Evolutionary conservation across 2,329 filamentous ascomycete species (phyloP).

Genomic region (Claviceps arundinis): DNA sequence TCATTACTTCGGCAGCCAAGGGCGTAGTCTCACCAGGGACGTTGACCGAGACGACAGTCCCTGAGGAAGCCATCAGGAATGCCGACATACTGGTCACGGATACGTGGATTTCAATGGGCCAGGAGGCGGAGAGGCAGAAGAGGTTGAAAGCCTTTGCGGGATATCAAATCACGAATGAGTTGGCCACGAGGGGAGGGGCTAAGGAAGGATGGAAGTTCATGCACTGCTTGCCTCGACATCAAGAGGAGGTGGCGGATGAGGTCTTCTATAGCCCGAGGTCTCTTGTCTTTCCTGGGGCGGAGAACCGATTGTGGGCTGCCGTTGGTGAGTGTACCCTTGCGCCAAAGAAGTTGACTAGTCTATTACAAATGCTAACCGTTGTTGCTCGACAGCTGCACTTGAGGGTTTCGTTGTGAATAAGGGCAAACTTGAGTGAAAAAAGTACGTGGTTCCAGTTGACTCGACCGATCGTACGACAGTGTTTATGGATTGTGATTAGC

Average conservation of each 20-base stretch:
- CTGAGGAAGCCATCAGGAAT: slow-evolving; percentile 72
- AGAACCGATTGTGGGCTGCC: slow-evolving; percentile 88
- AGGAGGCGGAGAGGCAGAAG: slow-evolving; percentile 72
- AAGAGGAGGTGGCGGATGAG: slow-evolving; percentile 85
- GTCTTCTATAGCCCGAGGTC: slow-evolving; percentile 83
- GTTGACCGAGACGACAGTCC: slow-evolving; percentile 62
- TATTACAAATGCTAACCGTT: not conserved
- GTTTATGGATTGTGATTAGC: slow-evolving; percentile 29
- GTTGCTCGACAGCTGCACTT: slow-evolving; percentile 43
- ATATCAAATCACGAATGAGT: slow-evolving; percentile 79
- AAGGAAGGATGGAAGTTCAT: slow-evolving; percentile 93
- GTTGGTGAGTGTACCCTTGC: slow-evolving; percentile 41
- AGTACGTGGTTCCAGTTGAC: too few species aligned
- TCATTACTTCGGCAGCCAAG: slow-evolving; percentile 53
- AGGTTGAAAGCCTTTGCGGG: slow-evolving; percentile 69
- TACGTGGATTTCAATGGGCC: slow-evolving; percentile 97
- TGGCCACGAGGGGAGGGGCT: slow-evolving; percentile 73
- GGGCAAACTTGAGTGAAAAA: slow-evolving; percentile 47
- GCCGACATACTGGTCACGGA: slow-evolving; percentile 91
- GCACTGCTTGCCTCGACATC: slow-evolving; percentile 89
- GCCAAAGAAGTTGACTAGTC: not conserved
- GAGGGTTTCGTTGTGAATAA: slow-evolving; percentile 93
- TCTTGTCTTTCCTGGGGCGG: slow-evolving; percentile 84
- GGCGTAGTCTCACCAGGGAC: slow-evolving; percentile 47
- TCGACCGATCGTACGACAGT: not conserved